Evolutionary conservation across 192 early-diverging fungal genomes (phyloP), one percentile per base, ranked within the genome.

Genomic region (Coemansia sp.): DNA sequence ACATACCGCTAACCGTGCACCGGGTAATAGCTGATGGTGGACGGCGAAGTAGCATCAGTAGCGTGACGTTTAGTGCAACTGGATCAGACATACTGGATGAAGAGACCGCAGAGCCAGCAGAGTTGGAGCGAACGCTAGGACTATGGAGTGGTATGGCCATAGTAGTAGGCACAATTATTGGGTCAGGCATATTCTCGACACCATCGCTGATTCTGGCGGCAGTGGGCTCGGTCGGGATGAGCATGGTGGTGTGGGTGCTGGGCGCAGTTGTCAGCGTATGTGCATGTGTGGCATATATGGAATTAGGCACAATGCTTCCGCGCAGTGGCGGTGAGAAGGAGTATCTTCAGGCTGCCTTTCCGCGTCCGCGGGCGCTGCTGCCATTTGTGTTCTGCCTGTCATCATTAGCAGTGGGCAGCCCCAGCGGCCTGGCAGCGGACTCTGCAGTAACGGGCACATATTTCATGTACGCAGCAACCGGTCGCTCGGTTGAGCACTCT

Each of bases 311-410:
- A 0, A 82, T 85, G 84, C 57, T 86, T 32, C 75, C 77, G 3
- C 50, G 65, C 2, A 83, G 80, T 57, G 87, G 87, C 11, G 87
- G 87, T 20, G 87, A 88, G 65, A 78, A 86, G 75, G 83, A 82
- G 61, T 87, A 87, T 57, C 75, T 87, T 49, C 83, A 78, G 14
- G 66, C 74, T 37, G 74, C 75, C n/a, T 87, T 75, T 59, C 84
- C 76, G 48, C 56, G 67, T 11, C 85, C 85, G 16, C 76, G 72
- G 14, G 74, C 73, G 0, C 62, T 85, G n/a, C 20, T 83, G 38
- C 47, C 78, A 13, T 85, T 81, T 54, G 29, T 85, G 23, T 85
- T 85, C 37, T 76, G 75, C 51, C 38, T 76, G 55, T 54, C 69
- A 20, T 62, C 61, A 16, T 66, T 84, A 11, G 63, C 61, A 13